phyloP scores from a whole-genome alignment of 176 grass and related monocot species.

The Pontederia crassipes region DNA sequence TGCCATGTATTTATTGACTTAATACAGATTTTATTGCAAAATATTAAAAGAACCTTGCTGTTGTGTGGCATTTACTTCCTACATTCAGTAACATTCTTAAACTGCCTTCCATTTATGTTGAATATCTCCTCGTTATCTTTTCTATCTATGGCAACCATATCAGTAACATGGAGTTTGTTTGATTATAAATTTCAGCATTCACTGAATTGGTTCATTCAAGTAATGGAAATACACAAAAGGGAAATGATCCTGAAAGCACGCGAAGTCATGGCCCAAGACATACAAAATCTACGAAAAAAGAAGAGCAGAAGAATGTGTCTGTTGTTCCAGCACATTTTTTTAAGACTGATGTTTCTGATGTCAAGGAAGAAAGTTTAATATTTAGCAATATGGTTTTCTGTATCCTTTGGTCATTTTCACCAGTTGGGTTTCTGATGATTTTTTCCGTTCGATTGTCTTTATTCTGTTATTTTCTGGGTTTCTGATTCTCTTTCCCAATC shows the following conservation, averaged over 20 bases:
- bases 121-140: slow-evolving; percentile 11
- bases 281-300: slow-evolving; percentile 45
- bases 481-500: not conserved
- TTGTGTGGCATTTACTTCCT: too few relatives aligned
- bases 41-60: too few relatives aligned
- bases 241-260: slow-evolving; percentile 26
- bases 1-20: too few relatives aligned
- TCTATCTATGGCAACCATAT: too few relatives aligned
- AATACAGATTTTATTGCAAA: too few relatives aligned
- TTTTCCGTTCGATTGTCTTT: not conserved
- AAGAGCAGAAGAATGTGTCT: slow-evolving; percentile 48
- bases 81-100: too few relatives aligned
- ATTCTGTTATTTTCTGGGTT: too few relatives aligned
- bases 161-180: not conserved
- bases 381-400: slow-evolving; percentile 86
- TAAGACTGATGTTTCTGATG: slow-evolving; percentile 67
- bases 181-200: slow-evolving; percentile 44
- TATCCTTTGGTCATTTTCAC: slow-evolving; percentile 49
- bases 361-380: slow-evolving; percentile 71
- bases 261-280: slow-evolving; percentile 38
- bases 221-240: slow-evolving; percentile 59
- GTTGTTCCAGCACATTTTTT: slow-evolving; percentile 78
- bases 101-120: not conserved
- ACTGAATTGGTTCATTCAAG: slow-evolving; percentile 77
- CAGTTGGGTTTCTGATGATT: not conserved